Evolutionary conservation across 83 land plant genomes (phyloP).

Genomic region (Picea abies): DNA sequence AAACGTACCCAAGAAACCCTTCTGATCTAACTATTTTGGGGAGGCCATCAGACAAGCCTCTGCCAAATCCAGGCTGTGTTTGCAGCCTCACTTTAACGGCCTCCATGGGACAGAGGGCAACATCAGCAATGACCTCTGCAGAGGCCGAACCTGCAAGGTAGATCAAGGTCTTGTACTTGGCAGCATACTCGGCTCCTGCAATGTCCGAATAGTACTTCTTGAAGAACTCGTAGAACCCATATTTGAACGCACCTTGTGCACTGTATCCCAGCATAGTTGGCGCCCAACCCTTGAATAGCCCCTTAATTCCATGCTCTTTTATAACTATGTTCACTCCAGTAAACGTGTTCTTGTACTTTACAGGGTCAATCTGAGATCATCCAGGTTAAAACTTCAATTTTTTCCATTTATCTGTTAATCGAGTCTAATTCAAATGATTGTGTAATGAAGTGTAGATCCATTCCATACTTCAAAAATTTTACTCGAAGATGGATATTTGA

Average conservation of each 20-base stretch:
- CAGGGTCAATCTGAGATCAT: constrained; percentile 70
- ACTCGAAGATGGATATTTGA: too few species aligned
- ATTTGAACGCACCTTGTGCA: constrained; percentile 89
- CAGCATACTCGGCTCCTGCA: constrained; percentile 76
- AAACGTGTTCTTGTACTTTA: constrained; percentile 67
- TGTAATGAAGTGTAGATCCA: too few species aligned
- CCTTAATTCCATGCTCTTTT: constrained; percentile 70
- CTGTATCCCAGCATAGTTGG: constrained; percentile 92
- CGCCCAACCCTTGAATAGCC: constrained; percentile 85
- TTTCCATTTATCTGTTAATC: too few species aligned
- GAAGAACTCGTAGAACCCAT: constrained; percentile 90
- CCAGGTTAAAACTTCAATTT: neutral
- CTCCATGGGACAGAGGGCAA: constrained; percentile 90
- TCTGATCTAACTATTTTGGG: constrained; percentile 70
- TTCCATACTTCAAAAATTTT: too few species aligned
- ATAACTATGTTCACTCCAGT: constrained; percentile 58
- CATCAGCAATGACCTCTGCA: constrained; percentile 88
- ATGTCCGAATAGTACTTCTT: constrained; percentile 88
- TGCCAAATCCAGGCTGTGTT: constrained; percentile 86
- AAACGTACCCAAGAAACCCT: constrained; percentile 60
- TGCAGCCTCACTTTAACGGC: constrained; percentile 92
- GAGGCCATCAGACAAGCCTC: constrained; percentile 77
- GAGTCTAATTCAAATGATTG: too few species aligned
- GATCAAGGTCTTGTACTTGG: constrained; percentile 82
- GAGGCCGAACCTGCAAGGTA: constrained; percentile 94